Base-by-base conservation (phyloP, 2,329 filamentous ascomycete genomes). In the Xylariales sp. region DNA sequence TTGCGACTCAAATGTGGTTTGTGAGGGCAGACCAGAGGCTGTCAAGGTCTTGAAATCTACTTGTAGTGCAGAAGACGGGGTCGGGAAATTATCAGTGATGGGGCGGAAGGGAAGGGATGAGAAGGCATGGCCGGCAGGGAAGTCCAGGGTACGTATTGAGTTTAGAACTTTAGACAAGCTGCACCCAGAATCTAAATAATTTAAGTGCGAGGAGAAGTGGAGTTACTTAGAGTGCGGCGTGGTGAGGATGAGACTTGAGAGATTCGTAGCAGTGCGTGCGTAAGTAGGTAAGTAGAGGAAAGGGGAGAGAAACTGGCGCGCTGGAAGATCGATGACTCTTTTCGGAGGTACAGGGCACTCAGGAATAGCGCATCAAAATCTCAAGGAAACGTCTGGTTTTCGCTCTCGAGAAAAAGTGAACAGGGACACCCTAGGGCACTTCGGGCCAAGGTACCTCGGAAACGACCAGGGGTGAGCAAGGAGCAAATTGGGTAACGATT, bases 11-110 rank as follows among this genome's bases (percentile, higher is more conserved):
- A 25, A n/a, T 18, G 32, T 35, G 32, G 25, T 42, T 24, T 28
- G 40, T 29, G n/a, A n/a, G n/a, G 40, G 19, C 22, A 18, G 31
- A 16, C 20, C 39, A 24, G 39, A 40, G 28, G 27, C 38, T 31
- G 32, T 20, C 28, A 43, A 32, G 22, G 38, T 33, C 32, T 9
- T 38, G 40, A 38, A 43, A 28, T 38, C 32, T 27, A 38, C 33
- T 25, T 44, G 45, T 51, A 40, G 51, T 48, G 52, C 46, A 51
- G 47, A 44, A 53, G 40, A 50, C 43, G 51, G 51, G 53, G 53
- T 51, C 52, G 52, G 52, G 53, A 53, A 54, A 53, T 54, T 56
- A 54, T 54, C 51, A 54, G 52, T 52, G 49, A 53, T 48, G 51
- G 53, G 49, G 49, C 49, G 47, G 48, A 52, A 51, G 41, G 47